A percentile compares a stretch with the other conserved stretches of the same genome.
phyloP scores from a whole-genome alignment of 2,329 filamentous ascomycete genomes.

The Sclerotiophoma versabilis region DNA sequence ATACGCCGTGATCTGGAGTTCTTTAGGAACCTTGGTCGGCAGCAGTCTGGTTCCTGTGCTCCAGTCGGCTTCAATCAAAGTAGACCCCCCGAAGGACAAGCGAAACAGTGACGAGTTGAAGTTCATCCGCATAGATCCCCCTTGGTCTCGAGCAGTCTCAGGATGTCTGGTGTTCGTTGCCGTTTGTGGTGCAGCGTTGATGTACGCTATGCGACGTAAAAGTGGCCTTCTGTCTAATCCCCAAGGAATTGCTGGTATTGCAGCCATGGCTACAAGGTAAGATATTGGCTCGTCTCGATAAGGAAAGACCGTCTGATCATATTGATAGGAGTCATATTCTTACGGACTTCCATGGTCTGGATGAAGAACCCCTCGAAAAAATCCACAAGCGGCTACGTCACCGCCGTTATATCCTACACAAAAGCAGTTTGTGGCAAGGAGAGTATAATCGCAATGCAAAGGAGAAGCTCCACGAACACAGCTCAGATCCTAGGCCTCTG shows the following conservation, averaged over 20 bases:
- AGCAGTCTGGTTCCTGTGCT: constrained; percentile 74
- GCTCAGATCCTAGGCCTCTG: constrained; percentile 66
- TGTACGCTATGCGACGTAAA: constrained; percentile 68
- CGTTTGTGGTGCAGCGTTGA: constrained; percentile 62
- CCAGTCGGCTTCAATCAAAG: constrained; percentile 67
- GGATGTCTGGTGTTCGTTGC: constrained; percentile 65
- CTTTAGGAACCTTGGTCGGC: constrained; percentile 69
- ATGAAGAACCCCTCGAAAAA: constrained; percentile 69
- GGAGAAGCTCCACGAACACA: constrained; percentile 56
- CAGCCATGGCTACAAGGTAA: constrained; percentile 72
- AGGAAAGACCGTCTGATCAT: neutral
- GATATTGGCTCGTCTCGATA: neutral
- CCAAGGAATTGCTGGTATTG: constrained; percentile 75
- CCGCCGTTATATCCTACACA: constrained; percentile 72
- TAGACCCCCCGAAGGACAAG: constrained; percentile 60
- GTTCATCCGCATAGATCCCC: constrained; percentile 61
- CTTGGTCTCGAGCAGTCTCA: constrained; percentile 69
- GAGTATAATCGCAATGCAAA: constrained; percentile 58
- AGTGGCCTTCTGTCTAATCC: constrained; percentile 73
- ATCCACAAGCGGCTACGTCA: constrained; percentile 73
- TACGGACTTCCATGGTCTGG: constrained; percentile 76
- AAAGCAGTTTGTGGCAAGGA: constrained; percentile 73
- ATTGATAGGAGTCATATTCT: constrained; percentile 67
- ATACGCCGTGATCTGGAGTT: constrained; percentile 72
- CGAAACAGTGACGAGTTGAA: constrained; percentile 59